These are phyloP conservation scores for Lachnellula hyalina DNA, from an alignment of 2,329 filamentous ascomycete species.

Conservation along the genomic window DNA sequence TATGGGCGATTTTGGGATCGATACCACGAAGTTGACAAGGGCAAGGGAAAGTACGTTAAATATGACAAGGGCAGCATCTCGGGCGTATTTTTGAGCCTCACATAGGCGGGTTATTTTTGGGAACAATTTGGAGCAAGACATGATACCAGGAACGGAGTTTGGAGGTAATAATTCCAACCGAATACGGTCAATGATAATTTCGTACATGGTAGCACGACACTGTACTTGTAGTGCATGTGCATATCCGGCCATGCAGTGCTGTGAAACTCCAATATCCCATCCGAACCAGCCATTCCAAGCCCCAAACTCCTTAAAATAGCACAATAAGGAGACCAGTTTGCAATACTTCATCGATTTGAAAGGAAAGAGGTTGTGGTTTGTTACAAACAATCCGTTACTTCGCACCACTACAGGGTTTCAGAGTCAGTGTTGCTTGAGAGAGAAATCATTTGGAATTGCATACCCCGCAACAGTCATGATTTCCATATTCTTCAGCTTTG, in stretches of 20 bases:
- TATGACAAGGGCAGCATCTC: constrained; percentile 85
- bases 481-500: constrained; percentile 44
- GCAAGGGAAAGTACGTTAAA: constrained; percentile 96
- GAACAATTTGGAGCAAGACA: constrained; percentile 3
- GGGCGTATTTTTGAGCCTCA: constrained; percentile 42
- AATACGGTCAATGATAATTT: neutral
- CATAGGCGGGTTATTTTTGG: constrained; percentile 7
- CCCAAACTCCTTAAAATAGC: neutral
- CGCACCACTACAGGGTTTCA: neutral
- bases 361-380: neutral
- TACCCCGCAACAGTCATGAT: constrained; percentile 43
- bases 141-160: constrained; percentile 7
- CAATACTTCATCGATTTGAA: neutral
- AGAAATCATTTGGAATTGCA: constrained; percentile 20
- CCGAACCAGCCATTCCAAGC: neutral
- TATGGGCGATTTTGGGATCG: constrained; percentile 96
- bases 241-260: neutral
- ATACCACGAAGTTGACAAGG: constrained; percentile 96
- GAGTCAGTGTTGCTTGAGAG: neutral
- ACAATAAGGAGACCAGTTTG: neutral
- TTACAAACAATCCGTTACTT: neutral
- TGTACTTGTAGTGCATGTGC: neutral
- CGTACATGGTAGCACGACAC: neutral
- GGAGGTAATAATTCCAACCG: neutral
- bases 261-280: neutral